Conservation (phyloP, 2,329 filamentous ascomycete species). For the Microdochium trichocladiopsis region DNA sequence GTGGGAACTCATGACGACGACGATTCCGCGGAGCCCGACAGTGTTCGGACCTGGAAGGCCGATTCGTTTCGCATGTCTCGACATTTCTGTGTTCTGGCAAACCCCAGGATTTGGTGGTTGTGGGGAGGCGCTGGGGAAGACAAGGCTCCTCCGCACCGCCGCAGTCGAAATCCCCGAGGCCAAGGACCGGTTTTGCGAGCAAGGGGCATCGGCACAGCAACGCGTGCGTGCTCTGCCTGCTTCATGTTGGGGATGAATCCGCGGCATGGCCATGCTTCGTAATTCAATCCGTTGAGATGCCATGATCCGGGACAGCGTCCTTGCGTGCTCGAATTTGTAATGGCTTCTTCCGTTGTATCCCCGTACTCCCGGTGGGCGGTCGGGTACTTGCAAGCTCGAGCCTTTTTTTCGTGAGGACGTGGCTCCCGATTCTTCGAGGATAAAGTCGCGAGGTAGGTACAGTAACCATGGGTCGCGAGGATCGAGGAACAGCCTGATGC, state of each 20-base stretch:
- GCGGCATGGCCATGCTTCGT: background rate
- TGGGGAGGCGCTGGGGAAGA: background rate
- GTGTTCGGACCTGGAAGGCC: background rate
- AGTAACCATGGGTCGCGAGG: background rate
- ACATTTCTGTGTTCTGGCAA: background rate
- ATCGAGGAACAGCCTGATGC: background rate
- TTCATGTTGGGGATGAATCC: background rate
- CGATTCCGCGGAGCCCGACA: background rate
- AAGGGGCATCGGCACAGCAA: background rate
- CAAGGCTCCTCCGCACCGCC: background rate
- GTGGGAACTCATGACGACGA: background rate
- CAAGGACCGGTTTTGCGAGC: background rate
- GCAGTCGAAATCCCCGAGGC: background rate
- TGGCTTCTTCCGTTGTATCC: background rate
- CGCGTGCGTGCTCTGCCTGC: background rate
- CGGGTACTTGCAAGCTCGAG: background rate
- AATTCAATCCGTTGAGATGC: background rate
- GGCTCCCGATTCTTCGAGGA: background rate
- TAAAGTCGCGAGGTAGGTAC: background rate
- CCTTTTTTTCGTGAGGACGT: background rate
- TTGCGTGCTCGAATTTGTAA: background rate
- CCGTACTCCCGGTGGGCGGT: background rate
- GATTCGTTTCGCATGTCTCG: background rate
- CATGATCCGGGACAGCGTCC: background rate
- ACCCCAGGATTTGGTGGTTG: background rate